phyloP scores from a whole-genome alignment of 352 stramenopile species.

The Hyaloperonospora brassicae region DNA sequence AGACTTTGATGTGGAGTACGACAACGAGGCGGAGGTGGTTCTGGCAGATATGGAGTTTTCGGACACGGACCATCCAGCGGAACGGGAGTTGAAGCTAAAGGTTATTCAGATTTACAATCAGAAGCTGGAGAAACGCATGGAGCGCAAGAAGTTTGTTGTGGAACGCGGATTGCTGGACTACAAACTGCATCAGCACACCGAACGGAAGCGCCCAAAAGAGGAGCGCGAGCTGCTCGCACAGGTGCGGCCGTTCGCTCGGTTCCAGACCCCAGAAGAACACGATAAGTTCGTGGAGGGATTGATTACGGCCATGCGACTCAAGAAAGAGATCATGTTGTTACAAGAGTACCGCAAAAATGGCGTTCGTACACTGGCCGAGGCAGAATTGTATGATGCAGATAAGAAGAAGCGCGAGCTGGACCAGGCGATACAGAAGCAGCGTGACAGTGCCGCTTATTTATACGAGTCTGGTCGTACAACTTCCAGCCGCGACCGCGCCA shows the following conservation, averaged over 20 bases:
- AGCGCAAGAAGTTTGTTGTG: constrained; percentile 88
- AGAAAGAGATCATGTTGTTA: constrained; percentile 93
- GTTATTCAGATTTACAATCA: constrained; percentile 96
- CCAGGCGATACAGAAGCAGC: constrained; percentile 81
- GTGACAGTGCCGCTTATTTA: constrained; percentile 80
- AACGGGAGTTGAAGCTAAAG: constrained; percentile 92
- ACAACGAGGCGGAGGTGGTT: constrained; percentile 95
- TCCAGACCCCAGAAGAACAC: constrained; percentile 90
- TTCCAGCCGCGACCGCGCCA: constrained; percentile 59
- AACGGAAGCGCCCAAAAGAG: constrained; percentile 87
- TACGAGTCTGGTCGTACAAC: constrained; percentile 62
- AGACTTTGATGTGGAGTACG: constrained; percentile 97
- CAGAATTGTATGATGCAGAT: constrained; percentile 91
- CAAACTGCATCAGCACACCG: constrained; percentile 87
- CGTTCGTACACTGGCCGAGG: constrained; percentile 90
- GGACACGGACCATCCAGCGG: constrained; percentile 84
- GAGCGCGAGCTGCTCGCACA: constrained; percentile 92
- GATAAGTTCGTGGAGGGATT: constrained; percentile 90
- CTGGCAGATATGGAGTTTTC: constrained; percentile 94
- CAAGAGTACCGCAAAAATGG: constrained; percentile 94
- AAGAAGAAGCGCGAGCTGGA: constrained; percentile 91
- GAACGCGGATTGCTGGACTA: constrained; percentile 90
- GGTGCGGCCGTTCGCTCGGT: constrained; percentile 92
- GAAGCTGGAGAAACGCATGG: constrained; percentile 91
- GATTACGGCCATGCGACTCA: constrained; percentile 84